Evolutionary conservation across 2,329 filamentous ascomycete species (phyloP).

Genomic region (Aureobasidium sp.): DNA sequence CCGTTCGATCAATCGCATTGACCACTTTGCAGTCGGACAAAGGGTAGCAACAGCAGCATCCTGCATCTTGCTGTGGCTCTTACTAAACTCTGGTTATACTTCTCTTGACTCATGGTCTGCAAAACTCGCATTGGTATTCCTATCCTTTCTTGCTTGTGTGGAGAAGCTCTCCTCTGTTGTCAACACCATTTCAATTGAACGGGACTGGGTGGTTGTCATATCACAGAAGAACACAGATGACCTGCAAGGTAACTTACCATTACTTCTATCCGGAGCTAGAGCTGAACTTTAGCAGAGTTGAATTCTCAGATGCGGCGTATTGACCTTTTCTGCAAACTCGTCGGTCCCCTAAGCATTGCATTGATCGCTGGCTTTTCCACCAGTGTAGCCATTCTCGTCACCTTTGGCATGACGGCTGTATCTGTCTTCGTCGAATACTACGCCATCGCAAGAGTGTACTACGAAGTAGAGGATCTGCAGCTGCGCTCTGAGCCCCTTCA

Average conservation of each 20-base stretch:
- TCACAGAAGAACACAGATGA: constrained; percentile 31
- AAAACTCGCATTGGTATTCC: constrained; percentile 22
- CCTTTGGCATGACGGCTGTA: constrained; percentile 40
- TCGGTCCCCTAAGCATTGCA: constrained; percentile 45
- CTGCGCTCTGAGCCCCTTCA: neutral
- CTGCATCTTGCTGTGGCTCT: constrained; percentile 7
- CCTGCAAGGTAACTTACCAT: constrained; percentile 11
- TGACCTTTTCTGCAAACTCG: constrained; percentile 50
- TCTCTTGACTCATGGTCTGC: constrained; percentile 8
- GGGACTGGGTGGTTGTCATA: constrained; percentile 58
- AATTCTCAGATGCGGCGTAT: constrained; percentile 54
- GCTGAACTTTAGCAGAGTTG: constrained; percentile 24
- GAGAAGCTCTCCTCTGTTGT: constrained; percentile 60
- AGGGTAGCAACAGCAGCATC: constrained; percentile 21
- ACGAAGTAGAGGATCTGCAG: constrained; percentile 9
- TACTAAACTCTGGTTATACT: constrained; percentile 8
- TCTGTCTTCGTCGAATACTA: constrained; percentile 46
- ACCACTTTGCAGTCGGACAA: constrained; percentile 22
- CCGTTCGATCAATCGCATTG: neutral
- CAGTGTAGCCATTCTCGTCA: constrained; percentile 39
- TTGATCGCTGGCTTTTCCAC: constrained; percentile 42
- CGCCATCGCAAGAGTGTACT: constrained; percentile 38
- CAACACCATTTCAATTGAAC: constrained; percentile 61
- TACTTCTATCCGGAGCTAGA: neutral
- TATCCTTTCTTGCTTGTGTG: constrained; percentile 52